Conservation (phyloP, 176 grass and related monocot species). For the Lolium rigidum region DNA sequence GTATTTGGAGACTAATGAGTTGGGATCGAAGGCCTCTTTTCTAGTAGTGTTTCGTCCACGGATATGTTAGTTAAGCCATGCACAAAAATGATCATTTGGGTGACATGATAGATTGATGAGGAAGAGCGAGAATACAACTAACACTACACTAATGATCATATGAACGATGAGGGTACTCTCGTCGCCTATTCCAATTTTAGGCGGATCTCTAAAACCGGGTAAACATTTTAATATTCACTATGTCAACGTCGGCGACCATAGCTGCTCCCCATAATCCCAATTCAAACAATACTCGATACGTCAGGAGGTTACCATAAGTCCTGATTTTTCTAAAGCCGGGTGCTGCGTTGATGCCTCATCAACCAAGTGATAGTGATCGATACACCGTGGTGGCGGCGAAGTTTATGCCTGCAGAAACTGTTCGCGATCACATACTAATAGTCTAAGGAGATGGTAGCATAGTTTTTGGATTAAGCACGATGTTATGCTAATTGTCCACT, state of each 20-base stretch:
- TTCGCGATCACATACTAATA: constrained; percentile 3
- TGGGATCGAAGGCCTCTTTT: no score
- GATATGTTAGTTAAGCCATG: background rate
- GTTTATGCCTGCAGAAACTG: constrained; percentile 10
- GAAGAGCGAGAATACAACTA: background rate
- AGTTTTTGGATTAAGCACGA: constrained; percentile 13
- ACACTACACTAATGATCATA: background rate
- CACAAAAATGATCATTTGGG: background rate
- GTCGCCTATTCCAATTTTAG: no score
- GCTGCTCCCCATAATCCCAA: background rate
- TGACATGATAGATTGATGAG: background rate
- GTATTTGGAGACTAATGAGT: no score
- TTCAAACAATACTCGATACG: constrained; percentile 17
- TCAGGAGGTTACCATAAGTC: background rate
- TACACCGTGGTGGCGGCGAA: background rate
- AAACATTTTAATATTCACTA: no score
- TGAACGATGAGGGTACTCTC: no score
- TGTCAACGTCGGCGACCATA: constrained; percentile 44
- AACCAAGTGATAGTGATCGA: background rate
- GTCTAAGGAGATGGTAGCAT: background rate
- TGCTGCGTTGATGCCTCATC: background rate
- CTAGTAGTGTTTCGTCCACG: background rate
- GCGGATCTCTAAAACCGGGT: no score
- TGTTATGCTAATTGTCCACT: constrained; percentile 1
- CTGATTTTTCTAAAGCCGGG: constrained; percentile 22